Evolutionary conservation across 2,329 filamentous ascomycete genomes (phyloP), one percentile per base, ranked within the genome.

Genomic region (Penicillium olsonii): DNA sequence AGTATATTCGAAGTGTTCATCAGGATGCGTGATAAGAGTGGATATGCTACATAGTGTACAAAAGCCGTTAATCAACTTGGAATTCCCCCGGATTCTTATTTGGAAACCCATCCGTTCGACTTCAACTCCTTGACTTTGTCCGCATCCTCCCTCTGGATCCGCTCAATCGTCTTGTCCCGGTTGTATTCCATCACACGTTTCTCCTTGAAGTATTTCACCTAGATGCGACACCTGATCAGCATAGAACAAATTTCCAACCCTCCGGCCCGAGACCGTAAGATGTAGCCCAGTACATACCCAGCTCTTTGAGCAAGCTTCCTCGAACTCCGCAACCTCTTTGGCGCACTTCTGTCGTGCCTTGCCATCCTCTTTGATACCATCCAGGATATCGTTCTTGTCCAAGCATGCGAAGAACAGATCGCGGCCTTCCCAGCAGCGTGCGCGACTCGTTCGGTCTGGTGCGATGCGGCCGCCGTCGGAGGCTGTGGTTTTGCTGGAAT

Each of bases 171-270:
- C 73, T 85, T 79, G 65, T 88, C 87, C 73, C 92, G 90, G 63
- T 95, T 88, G 66, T 88, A 82, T 62, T 99, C 94, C 74, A 95
- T 92, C 29, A 97, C 90, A 64, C 94, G 82, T 75, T 91, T 88
- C 73, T 96, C 92, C 78, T 97, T 96, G 75, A 99, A 99, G 73
- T 99, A 97, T 74, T 91, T 90, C 53, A 96, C 88, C 90, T 94
- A 62, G 17, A 38, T 12, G 26, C 9, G 31, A 24, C 18, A 2
- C 24, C 9, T 14, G 27, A 34, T 45, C 14, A 38, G 34, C 26
- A 27, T 6, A 8, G n/a, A n/a, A n/a, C n/a, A n/a, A n/a, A n/a
- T n/a, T n/a, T n/a, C n/a, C n/a, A n/a, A n/a, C n/a, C n/a, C n/a
- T n/a, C n/a, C n/a, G 22, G 5, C 22, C 22, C 22, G 22, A 24